Percentiles rank a stretch among this genome's conserved stretches.
phyloP scores from a whole-genome alignment of 305 asterid species.

The Rubia tinctorum region DNA sequence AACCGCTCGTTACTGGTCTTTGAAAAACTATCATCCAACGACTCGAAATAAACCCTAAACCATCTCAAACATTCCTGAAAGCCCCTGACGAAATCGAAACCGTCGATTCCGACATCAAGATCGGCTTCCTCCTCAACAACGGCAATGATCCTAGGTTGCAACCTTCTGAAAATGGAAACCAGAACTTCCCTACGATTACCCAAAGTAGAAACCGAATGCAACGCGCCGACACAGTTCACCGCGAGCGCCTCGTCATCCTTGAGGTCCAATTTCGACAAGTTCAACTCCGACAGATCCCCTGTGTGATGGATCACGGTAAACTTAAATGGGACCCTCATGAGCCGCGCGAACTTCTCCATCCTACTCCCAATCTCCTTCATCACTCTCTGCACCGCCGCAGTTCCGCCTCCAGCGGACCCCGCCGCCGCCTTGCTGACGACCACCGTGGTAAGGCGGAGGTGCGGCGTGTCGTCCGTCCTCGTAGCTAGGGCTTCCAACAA shows the following conservation, averaged over 20 bases:
- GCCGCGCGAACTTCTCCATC: slow-evolving; percentile 92
- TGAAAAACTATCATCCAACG: slow-evolving; percentile 73
- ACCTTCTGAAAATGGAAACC: slow-evolving; percentile 47
- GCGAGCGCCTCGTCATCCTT: slow-evolving; percentile 79
- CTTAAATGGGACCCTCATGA: slow-evolving; percentile 92
- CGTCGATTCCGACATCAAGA: slow-evolving; percentile 61
- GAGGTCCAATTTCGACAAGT: slow-evolving; percentile 42
- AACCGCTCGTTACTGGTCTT: slow-evolving; percentile 78
- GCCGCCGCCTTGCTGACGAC: slow-evolving; percentile 27
- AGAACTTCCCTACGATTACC: slow-evolving; percentile 51
- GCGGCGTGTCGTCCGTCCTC: slow-evolving; percentile 82
- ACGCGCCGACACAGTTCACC: slow-evolving; percentile 65
- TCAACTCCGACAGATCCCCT: slow-evolving; percentile 74
- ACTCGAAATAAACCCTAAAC: slow-evolving; percentile 96
- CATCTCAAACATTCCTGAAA: slow-evolving; percentile 80
- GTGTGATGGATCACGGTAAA: slow-evolving; percentile 60
- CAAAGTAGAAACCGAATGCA: slow-evolving; percentile 53
- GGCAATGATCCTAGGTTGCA: slow-evolving; percentile 70
- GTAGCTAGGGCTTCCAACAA: slow-evolving; percentile 92
- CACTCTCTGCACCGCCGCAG: slow-evolving; percentile 52
- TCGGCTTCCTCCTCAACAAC: slow-evolving; percentile 94
- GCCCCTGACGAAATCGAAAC: slow-evolving; percentile 58
- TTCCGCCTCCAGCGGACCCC: slow-evolving; percentile 21
- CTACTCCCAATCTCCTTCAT: slow-evolving; percentile 81
- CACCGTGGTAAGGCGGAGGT: slow-evolving; percentile 69